Percentiles rank a stretch among this genome's conserved stretches.
Evolutionary conservation across 805 yeast genomes (phyloP).

Genomic region (Candida rishiriensis): DNA sequence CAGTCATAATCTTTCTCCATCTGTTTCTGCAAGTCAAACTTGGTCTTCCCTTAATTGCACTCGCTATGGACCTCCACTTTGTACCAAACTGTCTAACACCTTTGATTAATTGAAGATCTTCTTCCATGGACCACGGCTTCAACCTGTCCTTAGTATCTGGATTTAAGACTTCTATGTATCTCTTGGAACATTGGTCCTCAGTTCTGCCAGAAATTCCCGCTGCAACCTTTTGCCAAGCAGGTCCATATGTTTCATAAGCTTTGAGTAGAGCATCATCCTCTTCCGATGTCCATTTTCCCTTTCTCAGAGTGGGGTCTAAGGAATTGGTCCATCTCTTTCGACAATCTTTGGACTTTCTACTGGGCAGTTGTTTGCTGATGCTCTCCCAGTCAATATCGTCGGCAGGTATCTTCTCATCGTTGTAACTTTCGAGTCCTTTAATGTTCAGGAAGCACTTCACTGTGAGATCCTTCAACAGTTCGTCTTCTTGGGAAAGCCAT

Average conservation of each 20-base stretch:
- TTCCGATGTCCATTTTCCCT: constrained; percentile 81
- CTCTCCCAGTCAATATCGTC: constrained; percentile 59
- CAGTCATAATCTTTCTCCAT: constrained; percentile 83
- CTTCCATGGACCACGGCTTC: constrained; percentile 74
- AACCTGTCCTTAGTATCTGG: constrained; percentile 75
- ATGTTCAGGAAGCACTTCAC: constrained; percentile 25
- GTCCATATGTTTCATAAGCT: constrained; percentile 66
- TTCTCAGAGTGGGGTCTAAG: constrained; percentile 72
- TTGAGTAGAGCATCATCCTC: constrained; percentile 67
- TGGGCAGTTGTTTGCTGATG: constrained; percentile 42
- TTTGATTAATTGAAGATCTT: constrained; percentile 66
- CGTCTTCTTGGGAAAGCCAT: constrained; percentile 79
- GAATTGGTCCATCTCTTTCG: constrained; percentile 86
- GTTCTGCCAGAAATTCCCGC: constrained; percentile 76
- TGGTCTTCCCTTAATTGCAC: constrained; percentile 72
- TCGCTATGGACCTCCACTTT: constrained; percentile 80
- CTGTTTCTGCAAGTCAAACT: constrained; percentile 87
- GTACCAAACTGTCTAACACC: constrained; percentile 74
- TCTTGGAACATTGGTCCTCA: constrained; percentile 91
- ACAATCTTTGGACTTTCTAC: constrained; percentile 74
- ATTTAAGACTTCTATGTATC: constrained; percentile 84
- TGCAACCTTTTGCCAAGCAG: constrained; percentile 84
- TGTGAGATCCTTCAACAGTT: constrained; percentile 40
- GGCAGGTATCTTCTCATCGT: constrained; percentile 27
- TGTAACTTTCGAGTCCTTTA: constrained; percentile 15